These are phyloP conservation scores for Truncatella angustata DNA, from an alignment of 2,329 filamentous ascomycete species.

Conservation along the genomic window DNA sequence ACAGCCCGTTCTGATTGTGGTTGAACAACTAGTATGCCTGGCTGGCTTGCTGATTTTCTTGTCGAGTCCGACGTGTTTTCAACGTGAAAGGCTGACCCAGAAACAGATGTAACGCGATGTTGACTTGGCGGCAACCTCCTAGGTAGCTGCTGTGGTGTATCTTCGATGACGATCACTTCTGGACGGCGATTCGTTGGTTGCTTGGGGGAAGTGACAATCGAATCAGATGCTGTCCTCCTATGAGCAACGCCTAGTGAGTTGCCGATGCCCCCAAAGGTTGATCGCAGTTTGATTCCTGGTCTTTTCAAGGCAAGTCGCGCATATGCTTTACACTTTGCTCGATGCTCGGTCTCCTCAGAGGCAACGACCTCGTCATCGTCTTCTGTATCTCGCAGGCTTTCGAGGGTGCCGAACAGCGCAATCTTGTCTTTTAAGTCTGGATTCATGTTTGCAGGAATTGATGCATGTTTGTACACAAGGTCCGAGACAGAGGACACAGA, in stretches of 20 bases:
- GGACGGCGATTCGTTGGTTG: background rate
- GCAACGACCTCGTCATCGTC: conserved; percentile 29
- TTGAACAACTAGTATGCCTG: conserved; percentile 29
- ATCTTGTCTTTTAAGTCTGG: conserved; percentile 38
- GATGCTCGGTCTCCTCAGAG: conserved; percentile 34
- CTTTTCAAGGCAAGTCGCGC: background rate
- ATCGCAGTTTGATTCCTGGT: background rate
- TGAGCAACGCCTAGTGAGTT: conserved; percentile 14
- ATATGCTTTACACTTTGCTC: conserved; percentile 24
- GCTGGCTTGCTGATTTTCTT: conserved; percentile 13
- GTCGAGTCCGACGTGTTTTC: conserved; percentile 17
- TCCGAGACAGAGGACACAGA: background rate
- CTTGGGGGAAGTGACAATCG: conserved; percentile 5
- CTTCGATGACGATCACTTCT: conserved; percentile 9
- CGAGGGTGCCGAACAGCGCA: conserved; percentile 44
- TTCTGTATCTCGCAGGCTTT: conserved; percentile 24
- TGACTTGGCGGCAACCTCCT: conserved; percentile 17
- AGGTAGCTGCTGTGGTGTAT: conserved; percentile 8
- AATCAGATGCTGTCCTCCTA: conserved; percentile 13
- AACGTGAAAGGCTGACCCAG: too few relatives aligned
- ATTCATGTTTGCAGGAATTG: conserved; percentile 19
- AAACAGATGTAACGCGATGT: too few relatives aligned
- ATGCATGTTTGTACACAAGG: background rate
- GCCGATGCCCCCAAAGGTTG: conserved; percentile 9
- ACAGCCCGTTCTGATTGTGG: conserved; percentile 22